Evolutionary conservation across 306 rosid genomes (phyloP), one percentile per base, ranked within the genome.

Genomic region (Ochetophila trinervis): DNA sequence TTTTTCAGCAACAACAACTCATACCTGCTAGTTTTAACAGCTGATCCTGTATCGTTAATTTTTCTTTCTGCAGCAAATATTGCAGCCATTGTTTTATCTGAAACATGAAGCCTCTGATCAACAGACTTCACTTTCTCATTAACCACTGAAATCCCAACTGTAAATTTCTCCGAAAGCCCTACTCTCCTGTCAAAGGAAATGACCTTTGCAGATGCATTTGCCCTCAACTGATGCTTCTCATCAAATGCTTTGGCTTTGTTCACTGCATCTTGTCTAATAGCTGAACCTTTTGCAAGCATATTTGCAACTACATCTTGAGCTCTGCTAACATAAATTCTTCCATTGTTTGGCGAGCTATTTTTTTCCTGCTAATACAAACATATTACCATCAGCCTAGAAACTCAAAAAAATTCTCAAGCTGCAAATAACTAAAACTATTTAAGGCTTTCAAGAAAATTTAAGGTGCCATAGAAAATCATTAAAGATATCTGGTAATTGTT

Each of bases 191-290:
- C 96, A 71, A 91, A 87, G 67, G 95, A 88, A 76, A 59, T 53
- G 57, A 87, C 98, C 85, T 78, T 91, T 27, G 85, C 96, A 61
- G 98, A 88, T 57, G 96, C 98, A 85, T 87, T 85, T 18, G 96
- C 90, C 49, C 74, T 79, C 74, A 91, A 79, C 56, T 71, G 87
- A 83, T 91, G 97, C 72, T 88, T 91, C 70, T 88, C 97, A 72
- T 91, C 97, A 83, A 91, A 91, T 74, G 97, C 92, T 85, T 91
- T 91, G 62, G 98, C 98, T 79, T 85, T 91, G 82, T 80, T 91
- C 75, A 91, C 52, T 0, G 90, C 96, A 77, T 91, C 98, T 77
- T 91, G 96, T 30, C 87, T 77, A 63, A 91, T 88, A 32, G 96
- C 95, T 24, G 91, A 88, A 72, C 96, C 88, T 76, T 85, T 91